phyloP scores from a whole-genome alignment of 2,329 filamentous ascomycete genomes.

The Fusarium sp. region DNA sequence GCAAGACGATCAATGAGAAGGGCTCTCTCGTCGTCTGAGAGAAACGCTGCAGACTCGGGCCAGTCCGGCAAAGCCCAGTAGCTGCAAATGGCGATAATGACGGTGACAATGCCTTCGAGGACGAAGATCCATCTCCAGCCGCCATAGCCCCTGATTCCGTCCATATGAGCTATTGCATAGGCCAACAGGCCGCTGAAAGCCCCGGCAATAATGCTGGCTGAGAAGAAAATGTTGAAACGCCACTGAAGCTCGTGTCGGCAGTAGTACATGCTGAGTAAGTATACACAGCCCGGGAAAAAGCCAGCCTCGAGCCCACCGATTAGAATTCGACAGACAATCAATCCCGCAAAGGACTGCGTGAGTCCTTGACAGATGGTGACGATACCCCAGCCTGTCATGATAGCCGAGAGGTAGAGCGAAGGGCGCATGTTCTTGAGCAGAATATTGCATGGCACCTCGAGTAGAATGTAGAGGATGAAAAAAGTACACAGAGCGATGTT shows the following conservation, averaged over 20 bases:
- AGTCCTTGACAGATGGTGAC: conserved; percentile 9
- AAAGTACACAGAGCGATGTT: conserved; percentile 69
- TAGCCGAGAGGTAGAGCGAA: conserved; percentile 1
- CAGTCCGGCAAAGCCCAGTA: conserved; percentile 84
- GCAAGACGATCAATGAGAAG: conserved; percentile 76
- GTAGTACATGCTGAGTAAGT: conserved; percentile 21
- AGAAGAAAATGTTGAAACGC: conserved; percentile 16
- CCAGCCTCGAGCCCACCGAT: conserved; percentile 16
- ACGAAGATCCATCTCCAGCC: conserved; percentile 76
- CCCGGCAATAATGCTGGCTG: conserved; percentile 64
- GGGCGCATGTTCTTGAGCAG: conserved; percentile 35
- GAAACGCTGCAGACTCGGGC: conserved; percentile 79
- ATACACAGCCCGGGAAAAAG: conserved; percentile 14
- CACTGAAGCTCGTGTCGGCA: conserved; percentile 14
- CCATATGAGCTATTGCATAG: conserved; percentile 75
- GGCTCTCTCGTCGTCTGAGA: conserved; percentile 75
- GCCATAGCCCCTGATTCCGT: conserved; percentile 68
- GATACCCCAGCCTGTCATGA: conserved; percentile 14
- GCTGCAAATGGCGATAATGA: conserved; percentile 71
- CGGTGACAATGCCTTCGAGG: conserved; percentile 75
- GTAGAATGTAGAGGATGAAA: conserved; percentile 72
- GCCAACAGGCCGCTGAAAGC: conserved; percentile 79
- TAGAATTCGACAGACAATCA: conserved; percentile 7
- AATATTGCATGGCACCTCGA: conserved; percentile 70
- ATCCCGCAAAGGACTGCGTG: not conserved